Conservation (phyloP, 495 filamentous ascomycete species). For the Podospora comata region DNA sequence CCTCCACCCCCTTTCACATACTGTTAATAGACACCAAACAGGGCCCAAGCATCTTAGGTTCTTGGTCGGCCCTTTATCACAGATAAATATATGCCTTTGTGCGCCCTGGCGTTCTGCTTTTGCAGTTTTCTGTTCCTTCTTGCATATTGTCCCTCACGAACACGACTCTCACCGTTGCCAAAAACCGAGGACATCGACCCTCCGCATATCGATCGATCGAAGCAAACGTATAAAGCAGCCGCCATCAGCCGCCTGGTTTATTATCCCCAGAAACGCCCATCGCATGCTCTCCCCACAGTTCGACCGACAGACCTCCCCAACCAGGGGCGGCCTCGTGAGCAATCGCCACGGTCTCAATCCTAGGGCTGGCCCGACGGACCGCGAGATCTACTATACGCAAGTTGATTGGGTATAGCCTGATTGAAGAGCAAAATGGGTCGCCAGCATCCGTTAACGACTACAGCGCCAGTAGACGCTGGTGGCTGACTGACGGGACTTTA, state of each 20-base stretch:
- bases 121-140: not conserved
- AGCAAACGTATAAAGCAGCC: not conserved
- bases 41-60: slow-evolving; percentile 5
- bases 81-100: not conserved
- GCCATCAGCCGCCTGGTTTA: not conserved
- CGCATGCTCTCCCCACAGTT: not conserved
- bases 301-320: not conserved
- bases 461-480: slow-evolving; percentile 17
- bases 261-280: not conserved
- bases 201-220: not conserved
- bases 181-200: not conserved
- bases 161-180: not conserved
- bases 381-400: slow-evolving; percentile 28
- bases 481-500: slow-evolving; percentile 21
- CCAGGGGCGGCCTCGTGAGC: not conserved
- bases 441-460: slow-evolving; percentile 8
- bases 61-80: not conserved
- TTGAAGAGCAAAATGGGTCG: slow-evolving; percentile 18
- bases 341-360: not conserved
- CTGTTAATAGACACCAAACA: not conserved
- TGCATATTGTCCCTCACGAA: not conserved
- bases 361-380: slow-evolving; percentile 34
- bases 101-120: not conserved
- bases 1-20: not conserved
- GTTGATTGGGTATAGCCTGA: slow-evolving; percentile 34